Evolutionary conservation across 176 grass and related monocot species (phyloP).

Genomic region (Cenchrus fungigraminus): DNA sequence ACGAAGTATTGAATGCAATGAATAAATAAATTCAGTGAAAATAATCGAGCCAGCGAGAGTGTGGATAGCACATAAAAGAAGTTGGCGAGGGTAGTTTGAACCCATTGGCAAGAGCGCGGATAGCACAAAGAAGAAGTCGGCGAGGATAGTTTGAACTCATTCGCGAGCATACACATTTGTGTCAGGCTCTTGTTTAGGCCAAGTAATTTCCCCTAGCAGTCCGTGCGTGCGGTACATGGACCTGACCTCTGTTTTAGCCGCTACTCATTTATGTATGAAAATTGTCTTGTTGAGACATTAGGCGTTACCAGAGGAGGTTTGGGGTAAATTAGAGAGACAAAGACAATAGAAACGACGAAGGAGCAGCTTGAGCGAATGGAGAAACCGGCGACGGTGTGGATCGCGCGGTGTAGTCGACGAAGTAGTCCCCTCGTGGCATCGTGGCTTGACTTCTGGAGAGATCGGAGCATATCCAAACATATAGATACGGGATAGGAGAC

Average conservation of each 20-base stretch:
- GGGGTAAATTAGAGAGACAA: not conserved
- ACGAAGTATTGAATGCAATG: too few species aligned
- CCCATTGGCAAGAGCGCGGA: too few species aligned
- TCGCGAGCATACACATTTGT: not conserved
- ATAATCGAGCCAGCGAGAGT: not conserved
- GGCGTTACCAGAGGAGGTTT: not conserved
- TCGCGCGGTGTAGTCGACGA: not conserved
- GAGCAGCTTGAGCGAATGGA: not conserved
- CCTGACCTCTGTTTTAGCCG: not conserved
- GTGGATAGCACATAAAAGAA: not conserved
- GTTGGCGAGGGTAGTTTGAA: not conserved
- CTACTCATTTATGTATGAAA: too few species aligned
- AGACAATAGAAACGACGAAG: not conserved
- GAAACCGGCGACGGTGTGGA: not conserved
- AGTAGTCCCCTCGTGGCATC: too few species aligned
- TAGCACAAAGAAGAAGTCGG: too few species aligned
- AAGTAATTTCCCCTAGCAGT: not conserved
- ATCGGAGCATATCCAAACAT: not conserved
- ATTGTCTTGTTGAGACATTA: not conserved
- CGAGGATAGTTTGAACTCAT: not conserved
- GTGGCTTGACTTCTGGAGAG: not conserved
- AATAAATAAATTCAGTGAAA: too few species aligned
- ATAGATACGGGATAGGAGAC: not conserved
- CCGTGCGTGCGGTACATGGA: not conserved
- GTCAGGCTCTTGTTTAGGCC: not conserved